Base-by-base conservation (phyloP, 805 yeast species). In the Komagataella pseudopastoris region DNA sequence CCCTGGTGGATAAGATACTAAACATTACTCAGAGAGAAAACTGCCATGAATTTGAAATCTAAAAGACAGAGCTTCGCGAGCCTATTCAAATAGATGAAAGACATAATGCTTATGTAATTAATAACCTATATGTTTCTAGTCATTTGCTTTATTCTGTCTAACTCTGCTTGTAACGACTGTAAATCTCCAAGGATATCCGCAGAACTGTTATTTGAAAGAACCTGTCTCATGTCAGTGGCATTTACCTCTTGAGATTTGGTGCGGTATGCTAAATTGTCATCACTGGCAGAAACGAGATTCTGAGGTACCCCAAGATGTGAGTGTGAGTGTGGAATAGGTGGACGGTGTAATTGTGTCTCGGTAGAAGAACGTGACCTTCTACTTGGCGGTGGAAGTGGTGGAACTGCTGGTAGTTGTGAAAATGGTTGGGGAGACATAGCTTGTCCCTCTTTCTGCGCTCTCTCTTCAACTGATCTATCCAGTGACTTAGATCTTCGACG, bases 121-220 rank as follows among this genome's bases (percentile, higher is more conserved):
- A 17, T 48, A n/a, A 8, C 39, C n/a, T 20, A 49, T 12, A 20
- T 43, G 4, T 44, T 18, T 43, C 23, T 43, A 7, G 46, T 49
- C 48, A 51, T 47, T 14, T 47, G 39, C 24, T 48, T 45, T 30
- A 51, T 51, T n/a, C 48, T 10, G 45, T 84, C 85, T 20, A 84
- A 88, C 62, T 84, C 89, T 44, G 74, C 82, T 58, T 83, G 88
- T 49, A 84, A 69, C 6, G 83, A 83, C 59, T 75, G 76, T 52
- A 84, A 68, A 59, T 83, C 85, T 48, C 83, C 81, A 56, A 84
- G 63, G 20, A 83, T 77, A 54, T 30, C 39, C 39, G 39, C 39
- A 3, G 39, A 30, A 14, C 39, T 30, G 39, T 30, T 30, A 30
- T 30, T 30, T 30, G 39, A 30, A 14, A 30, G 39, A 30, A 30